Conservation (phyloP, 495 filamentous ascomycete species). For the Penicillium turbatum region DNA sequence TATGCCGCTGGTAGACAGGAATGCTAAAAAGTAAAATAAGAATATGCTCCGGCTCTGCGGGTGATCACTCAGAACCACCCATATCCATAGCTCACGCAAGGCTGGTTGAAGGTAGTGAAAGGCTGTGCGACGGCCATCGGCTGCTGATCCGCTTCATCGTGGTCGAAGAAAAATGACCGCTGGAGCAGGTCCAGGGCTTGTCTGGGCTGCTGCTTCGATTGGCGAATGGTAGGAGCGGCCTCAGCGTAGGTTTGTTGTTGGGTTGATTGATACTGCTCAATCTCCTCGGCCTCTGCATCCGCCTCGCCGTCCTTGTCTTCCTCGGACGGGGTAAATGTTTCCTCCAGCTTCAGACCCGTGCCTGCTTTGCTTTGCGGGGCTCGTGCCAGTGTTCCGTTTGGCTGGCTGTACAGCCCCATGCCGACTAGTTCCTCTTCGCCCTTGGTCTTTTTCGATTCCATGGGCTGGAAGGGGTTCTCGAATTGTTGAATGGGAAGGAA, state of each 20-base stretch:
- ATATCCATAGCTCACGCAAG: slow-evolving; percentile 41
- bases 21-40: slow-evolving; percentile 4
- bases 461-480: slow-evolving; percentile 19
- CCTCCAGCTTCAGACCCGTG: slow-evolving; percentile 78
- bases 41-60: not conserved
- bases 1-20: slow-evolving; percentile 31
- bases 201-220: slow-evolving; percentile 29
- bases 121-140: slow-evolving; percentile 25
- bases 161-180: slow-evolving; percentile 47
- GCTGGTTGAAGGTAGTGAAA: slow-evolving; percentile 28
- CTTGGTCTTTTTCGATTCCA: slow-evolving; percentile 32
- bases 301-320: slow-evolving; percentile 56
- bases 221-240: slow-evolving; percentile 6
- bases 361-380: slow-evolving; percentile 47
- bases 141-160: slow-evolving; percentile 36
- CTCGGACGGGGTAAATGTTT: slow-evolving; percentile 73
- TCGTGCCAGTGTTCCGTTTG: slow-evolving; percentile 48
- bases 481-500: slow-evolving; percentile 49
- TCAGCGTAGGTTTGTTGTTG: slow-evolving; percentile 12
- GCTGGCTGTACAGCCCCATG: slow-evolving; percentile 77
- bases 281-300: slow-evolving; percentile 39
- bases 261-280: slow-evolving; percentile 19
- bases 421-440: slow-evolving; percentile 70
- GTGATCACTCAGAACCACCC: slow-evolving; percentile 36
- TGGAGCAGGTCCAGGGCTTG: slow-evolving; percentile 37